Base-by-base conservation (phyloP, 495 filamentous ascomycete genomes). In the Penicillium odoratum region DNA sequence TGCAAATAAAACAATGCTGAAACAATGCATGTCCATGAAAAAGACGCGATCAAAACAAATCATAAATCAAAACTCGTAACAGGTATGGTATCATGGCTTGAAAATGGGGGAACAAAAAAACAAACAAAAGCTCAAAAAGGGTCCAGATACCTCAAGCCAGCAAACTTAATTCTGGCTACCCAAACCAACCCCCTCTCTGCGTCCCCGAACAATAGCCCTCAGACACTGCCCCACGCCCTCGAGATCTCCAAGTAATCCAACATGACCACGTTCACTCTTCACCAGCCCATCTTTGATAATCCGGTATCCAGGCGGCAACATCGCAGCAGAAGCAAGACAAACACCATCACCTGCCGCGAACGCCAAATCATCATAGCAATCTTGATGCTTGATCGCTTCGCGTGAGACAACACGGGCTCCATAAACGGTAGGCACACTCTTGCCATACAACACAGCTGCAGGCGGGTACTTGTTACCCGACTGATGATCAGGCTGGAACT, bases 331-430 rank as follows among this genome's bases (percentile, higher is more conserved):
- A 0, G 93, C 91, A 15, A 98, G 78, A 66, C 92, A 91, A 0
- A 98, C 93, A 0, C 93, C 93, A 69, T 98, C 93, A 0, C 93
- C 93, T 36, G 85, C 87, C 0, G 87, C 88, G 71, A 97, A 97
- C 0, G 90, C 83, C 3, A 97, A 77, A 56, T 96, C 87, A 59
- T 96, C 93, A 66, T 96, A 98, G 3, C 87, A 86, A 72, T 95
- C 91, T 1, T 83, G 72, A 38, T 84, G 82, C 52, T 85, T 84
- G 60, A 97, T 97, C 0, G 77, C 77, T 34, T 90, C 87, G 6
- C 78, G 66, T 3, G 84, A 83, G 5, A 79, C 64, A 9, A 98
- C 91, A 11, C 84, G 82, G 1, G 89, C 91, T 0, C 85, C 91
- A 69, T 83, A 89, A 1, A 96, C 89, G 0, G 93, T 98, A 0